Base-by-base conservation (phyloP, 192 early-diverging fungal species). In the Coemansia sp. region DNA sequence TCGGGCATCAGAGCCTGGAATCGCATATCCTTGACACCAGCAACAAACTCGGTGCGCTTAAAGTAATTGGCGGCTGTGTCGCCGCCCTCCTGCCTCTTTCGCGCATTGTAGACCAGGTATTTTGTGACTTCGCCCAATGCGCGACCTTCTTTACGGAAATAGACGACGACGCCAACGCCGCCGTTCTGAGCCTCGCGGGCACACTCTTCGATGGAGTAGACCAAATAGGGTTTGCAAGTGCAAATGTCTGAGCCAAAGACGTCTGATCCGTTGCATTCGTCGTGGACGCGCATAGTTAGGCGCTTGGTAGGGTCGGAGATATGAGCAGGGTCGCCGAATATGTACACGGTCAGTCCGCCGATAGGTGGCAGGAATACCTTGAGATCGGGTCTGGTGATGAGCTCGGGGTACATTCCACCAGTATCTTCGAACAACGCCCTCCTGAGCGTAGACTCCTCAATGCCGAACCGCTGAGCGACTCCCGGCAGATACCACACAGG, bases 1-100 rank as follows among this genome's bases (percentile, higher is more conserved):
- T 98, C 95, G 14, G 94, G 95, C 95, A 96, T 98, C 59, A 95
- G 85, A 0, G 95, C 94, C 66, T 98, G 95, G 91, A 95, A 98
- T 2, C 95, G 89, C 92, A 95, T 93, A 70, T 98, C 95, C 85
- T 96, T 94, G 39, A 94, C 92, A 44, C 94, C 93, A 25, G 94
- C 94, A 64, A 95, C 88, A 70, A 86, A 90, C 71, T 94, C 92
- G 23, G 92, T 98, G 42, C 94, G 86, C 64, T 89, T 73, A 74
- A 98, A 98, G 82, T 98, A 98, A 58, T 90, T 89, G 31, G 88
- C 88, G 0, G 95, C 95, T 1, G 92, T 93, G 72, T 98, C 95
- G 39, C 94, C 94, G 19, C 91, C 92, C 45, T 87, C 89, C 67
- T 89, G 90, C 31, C 91, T 81, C 66, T 95, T 94, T 68, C 95